Evolutionary conservation across 208 protist genomes (phyloP), one percentile per base, ranked within the genome.

Genomic region (Crithidia sp.): DNA sequence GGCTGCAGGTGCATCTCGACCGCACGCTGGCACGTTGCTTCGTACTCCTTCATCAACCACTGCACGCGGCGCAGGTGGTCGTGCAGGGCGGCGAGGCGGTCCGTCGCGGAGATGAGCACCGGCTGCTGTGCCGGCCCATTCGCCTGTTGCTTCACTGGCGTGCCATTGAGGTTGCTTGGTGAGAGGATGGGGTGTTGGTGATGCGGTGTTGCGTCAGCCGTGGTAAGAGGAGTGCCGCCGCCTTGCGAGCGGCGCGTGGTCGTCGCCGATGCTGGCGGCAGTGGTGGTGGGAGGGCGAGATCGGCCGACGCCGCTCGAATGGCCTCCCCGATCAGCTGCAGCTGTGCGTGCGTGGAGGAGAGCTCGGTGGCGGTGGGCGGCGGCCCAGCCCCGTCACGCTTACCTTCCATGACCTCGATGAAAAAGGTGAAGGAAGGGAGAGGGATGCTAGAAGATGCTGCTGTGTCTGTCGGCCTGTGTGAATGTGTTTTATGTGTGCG

Each of bases 1-100:
- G 49, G 64, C 39, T 52, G n/a, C 36, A 67, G 59, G 63, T 71
- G 56, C 67, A 82, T 54, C 53, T 63, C 45, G 13, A 82, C 62
- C n/a, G 69, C 67, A 9, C 61, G 68, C 67, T 82, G 71, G 45
- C 56, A 75, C 16, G 67, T 57, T 43, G 61, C 52, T 37, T 82
- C 77, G 77, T 83, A 86, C 43, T 76, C 64, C 28, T 82, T 63
- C 70, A 86, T 67, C 16, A 86, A 68, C 36, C 39, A 67, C 17
- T 72, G 67, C 49, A 79, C 70, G 36, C 64, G 70, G 2, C 59
- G 62, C 39, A 75, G 59, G 65, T 67, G 62, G 12, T 76, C 76
- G 44, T 74, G 60, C 60, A 82, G 65, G 17, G 55, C 45, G 2
- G 49, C 41, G 7, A 76, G 68, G 4, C 76, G 76, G 37, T 74